Percentiles rank a stretch among this genome's conserved stretches.
Evolutionary conservation across 352 stramenopile species (phyloP).

Genomic region (Aphanomyces invadans): DNA sequence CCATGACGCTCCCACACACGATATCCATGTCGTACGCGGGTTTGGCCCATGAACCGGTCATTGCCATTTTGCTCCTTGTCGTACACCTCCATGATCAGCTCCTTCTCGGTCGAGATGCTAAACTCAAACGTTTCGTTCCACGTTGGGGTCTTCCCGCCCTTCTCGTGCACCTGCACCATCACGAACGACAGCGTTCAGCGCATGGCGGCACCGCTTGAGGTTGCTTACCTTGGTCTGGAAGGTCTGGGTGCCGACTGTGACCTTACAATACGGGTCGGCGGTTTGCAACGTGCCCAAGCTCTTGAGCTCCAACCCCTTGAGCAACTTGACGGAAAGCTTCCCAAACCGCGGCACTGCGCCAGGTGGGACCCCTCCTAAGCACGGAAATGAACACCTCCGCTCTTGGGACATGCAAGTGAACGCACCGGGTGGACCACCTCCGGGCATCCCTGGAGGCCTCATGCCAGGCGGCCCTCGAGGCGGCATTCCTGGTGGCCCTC

Average conservation of each 20-base stretch:
- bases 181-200: constrained; percentile 25
- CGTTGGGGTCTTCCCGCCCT: constrained; percentile 89
- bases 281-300: constrained; percentile 90
- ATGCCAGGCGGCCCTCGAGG: constrained; percentile 12
- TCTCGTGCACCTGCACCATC: constrained; percentile 65
- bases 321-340: constrained; percentile 85
- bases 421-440: constrained; percentile 31
- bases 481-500: constrained; percentile 25
- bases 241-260: constrained; percentile 82
- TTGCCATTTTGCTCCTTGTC: constrained; percentile 87
- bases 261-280: constrained; percentile 89
- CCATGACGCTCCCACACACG: no score
- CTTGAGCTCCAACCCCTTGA: constrained; percentile 89
- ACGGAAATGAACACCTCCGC: not conserved
- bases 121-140: constrained; percentile 94
- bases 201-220: not conserved
- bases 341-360: constrained; percentile 81
- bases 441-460: constrained; percentile 22
- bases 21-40: constrained; percentile 33
- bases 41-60: constrained; percentile 90
- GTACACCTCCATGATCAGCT: constrained; percentile 87
- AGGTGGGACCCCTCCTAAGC: constrained; percentile 31
- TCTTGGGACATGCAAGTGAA: not conserved
- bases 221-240: constrained; percentile 51
- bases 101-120: constrained; percentile 92